Evolutionary conservation across 306 rosid genomes (phyloP), one percentile per base, ranked within the genome.

Genomic region (Vachellia collinsii): DNA sequence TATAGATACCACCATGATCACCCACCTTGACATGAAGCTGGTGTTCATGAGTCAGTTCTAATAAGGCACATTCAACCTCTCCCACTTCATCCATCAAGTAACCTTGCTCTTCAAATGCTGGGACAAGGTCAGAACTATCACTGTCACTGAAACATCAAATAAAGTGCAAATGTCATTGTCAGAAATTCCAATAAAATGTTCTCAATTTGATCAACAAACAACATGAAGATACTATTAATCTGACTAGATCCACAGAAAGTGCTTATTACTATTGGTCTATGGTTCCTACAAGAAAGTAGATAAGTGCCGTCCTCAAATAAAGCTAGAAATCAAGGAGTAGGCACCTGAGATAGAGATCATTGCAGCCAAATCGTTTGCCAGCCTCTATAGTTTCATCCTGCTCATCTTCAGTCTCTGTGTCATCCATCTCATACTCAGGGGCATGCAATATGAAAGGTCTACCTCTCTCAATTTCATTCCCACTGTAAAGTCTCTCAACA

Each of bases 21-120:
- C 89, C 72, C 73, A 94, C 97, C 90, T 90, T 86, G 76, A 89
- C 84, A 72, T 81, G 78, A 51, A 91, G 83, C 72, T 90, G 91
- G 83, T 91, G 91, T 72, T 94, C 97, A 37, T 78, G 78, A 6
- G 89, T 79, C 78, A 89, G 78, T 89, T 91, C 95, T 37, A 84
- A 59, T 64, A 94, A 79, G 77, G 88, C 88, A 82, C 88, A 85
- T 88, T 94, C 99, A 71, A 77, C 92, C 81, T 83, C 86, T 74
- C 86, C 94, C 71, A 47, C 82, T 81, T 82, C 90, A 79, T 87
- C 89, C 97, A 90, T 86, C 82, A 92, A 74, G 89, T 62, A 82
- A 29, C 92, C 85, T 63, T 86, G 92, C 74, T 74, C 80, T 51
- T 82, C 92, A 76, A 70, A 81, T 78, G 81, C 74, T 6, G 80